Percentiles rank a stretch among this genome's conserved stretches.
These are phyloP conservation scores for Saussurea involucrata DNA, from an alignment of 129 eudicot genomes.

Conservation along the genomic window DNA sequence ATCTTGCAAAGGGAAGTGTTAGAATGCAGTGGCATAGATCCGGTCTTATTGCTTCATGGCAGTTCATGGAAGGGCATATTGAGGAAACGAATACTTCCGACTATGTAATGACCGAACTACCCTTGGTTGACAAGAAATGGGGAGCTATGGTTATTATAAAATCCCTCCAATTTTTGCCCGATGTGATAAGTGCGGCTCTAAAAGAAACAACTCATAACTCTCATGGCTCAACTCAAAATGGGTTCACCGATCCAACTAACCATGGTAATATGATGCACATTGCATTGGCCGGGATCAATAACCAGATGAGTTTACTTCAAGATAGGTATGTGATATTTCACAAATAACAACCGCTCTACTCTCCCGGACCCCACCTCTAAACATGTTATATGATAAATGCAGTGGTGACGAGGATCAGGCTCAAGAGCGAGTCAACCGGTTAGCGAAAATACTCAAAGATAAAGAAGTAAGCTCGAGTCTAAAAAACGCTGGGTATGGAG, in stretches of 20 bases:
- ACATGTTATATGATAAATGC: neutral
- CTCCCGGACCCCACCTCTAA: too few relatives aligned
- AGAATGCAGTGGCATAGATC: conserved; percentile 99
- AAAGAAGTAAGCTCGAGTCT: conserved; percentile 78
- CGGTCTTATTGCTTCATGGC: conserved; percentile 96
- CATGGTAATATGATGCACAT: conserved; percentile 91
- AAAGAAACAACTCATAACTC: conserved; percentile 52
- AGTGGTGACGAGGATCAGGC: conserved; percentile 99
- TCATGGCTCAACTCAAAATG: conserved; percentile 30
- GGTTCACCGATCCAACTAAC: conserved; percentile 23
- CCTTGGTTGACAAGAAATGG: conserved; percentile 76
- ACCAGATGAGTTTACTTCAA: conserved; percentile 95
- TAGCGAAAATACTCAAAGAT: conserved; percentile 85
- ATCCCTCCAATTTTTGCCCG: conserved; percentile 78
- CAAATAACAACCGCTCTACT: neutral
- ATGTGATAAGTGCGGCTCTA: conserved; percentile 68
- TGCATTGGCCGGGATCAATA: conserved; percentile 85
- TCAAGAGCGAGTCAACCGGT: conserved; percentile 85
- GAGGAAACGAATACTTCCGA: conserved; percentile 43
- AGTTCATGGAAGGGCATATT: conserved; percentile 77
- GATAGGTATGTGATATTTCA: conserved; percentile 58
- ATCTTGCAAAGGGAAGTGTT: conserved; percentile 87
- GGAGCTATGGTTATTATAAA: conserved; percentile 97
- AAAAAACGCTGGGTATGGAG: conserved; percentile 76
- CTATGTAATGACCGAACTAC: conserved; percentile 30